Base-by-base conservation (phyloP, 2,329 filamentous ascomycete species). In the Trichophyton equinum region DNA sequence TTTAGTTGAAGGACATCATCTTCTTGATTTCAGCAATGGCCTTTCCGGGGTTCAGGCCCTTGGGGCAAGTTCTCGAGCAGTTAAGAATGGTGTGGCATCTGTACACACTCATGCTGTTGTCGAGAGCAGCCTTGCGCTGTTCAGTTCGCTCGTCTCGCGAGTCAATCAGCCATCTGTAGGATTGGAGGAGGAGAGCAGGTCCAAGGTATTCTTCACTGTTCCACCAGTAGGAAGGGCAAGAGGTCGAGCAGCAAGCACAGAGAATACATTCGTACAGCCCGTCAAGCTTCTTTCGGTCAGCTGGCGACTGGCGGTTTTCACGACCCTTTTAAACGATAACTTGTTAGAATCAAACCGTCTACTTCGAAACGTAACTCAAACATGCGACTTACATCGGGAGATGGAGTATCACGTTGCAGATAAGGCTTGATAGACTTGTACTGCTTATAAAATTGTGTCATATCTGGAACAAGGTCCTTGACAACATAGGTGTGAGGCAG, bases 151-250 rank as follows among this genome's bases (percentile, higher is more conserved):
- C 88, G 75, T 99, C 94, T 77, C 94, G 87, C 49, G 89, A 95
- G 76, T 99, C 94, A 72, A 86, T 88, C 67, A 99, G 82, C 94
- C 94, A 99, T 73, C 92, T 86, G 85, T 97, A 99, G 7, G 91
- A 96, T 79, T 99, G 94, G 67, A 99, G 85, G 59, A 99, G 87
- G 64, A 99, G 89, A 67, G 94, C 94, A 63, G 94, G 94, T 65
- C 94, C 94, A 58, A 99, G 89, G 80, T 99, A 99, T 77, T 97
- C 91, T 79, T 97, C 91, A 68, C 87, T 86, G 82, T 99, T 99
- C 94, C 94, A 99, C 94, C 94, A 99, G 83, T 99, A 99, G 18
- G 91, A 96, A n/a, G 94, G 94, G 82, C 94, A 99, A 55, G 92
- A 96, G 22, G 94, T 99, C 67, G 89, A 94, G 85, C 94, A 99